phyloP scores from a whole-genome alignment of 208 protist genomes.

The Trypanosoma cruzi region DNA sequence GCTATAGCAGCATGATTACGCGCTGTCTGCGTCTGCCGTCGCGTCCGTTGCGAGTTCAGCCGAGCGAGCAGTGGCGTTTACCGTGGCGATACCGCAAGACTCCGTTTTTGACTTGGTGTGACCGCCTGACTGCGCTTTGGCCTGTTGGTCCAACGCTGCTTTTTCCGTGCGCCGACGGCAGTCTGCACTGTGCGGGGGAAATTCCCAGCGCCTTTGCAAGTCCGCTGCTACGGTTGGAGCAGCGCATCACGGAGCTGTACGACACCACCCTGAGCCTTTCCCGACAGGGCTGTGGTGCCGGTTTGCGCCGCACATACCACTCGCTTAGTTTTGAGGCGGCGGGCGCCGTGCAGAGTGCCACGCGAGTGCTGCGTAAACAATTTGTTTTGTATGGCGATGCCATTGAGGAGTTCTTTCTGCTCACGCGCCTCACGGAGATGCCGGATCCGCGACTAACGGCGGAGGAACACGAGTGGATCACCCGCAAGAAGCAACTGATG shows the following conservation, averaged over 20 bases:
- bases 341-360: slow-evolving; percentile 29
- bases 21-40: slow-evolving; percentile 35
- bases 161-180: slow-evolving; percentile 50
- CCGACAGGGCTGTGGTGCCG: neutral
- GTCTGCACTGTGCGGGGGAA: slow-evolving; percentile 51
- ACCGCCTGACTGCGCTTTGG: slow-evolving; percentile 2
- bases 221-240: slow-evolving; percentile 57
- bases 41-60: slow-evolving; percentile 27
- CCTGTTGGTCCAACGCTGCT: slow-evolving; percentile 37
- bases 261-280: slow-evolving; percentile 20
- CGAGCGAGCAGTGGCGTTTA: neutral
- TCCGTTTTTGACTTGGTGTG: slow-evolving; percentile 20
- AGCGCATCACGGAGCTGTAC: slow-evolving; percentile 55
- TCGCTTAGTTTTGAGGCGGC: slow-evolving; percentile 21
- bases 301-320: slow-evolving; percentile 33
- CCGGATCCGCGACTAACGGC: slow-evolving; percentile 7
- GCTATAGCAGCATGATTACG: slow-evolving; percentile 11
- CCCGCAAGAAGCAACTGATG: slow-evolving; percentile 10
- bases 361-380: slow-evolving; percentile 45
- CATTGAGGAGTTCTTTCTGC: slow-evolving; percentile 46
- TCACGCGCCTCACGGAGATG: slow-evolving; percentile 16
- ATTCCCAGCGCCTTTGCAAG: slow-evolving; percentile 59
- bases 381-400: slow-evolving; percentile 50
- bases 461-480: slow-evolving; percentile 9
- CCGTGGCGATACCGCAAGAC: slow-evolving; percentile 10